Conservation (phyloP, 73 alveolate species). For the Urostyla sp. region DNA sequence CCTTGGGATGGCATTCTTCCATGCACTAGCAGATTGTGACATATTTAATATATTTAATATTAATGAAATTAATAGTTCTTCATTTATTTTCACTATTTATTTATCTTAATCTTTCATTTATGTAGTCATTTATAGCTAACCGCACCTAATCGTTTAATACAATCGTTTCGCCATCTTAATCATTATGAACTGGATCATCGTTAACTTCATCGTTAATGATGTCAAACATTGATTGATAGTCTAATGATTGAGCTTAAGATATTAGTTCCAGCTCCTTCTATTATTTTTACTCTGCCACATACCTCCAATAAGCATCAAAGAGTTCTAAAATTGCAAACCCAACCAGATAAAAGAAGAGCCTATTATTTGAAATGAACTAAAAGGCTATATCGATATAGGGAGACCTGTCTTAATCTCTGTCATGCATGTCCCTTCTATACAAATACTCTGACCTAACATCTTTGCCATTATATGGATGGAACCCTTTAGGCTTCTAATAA, state of each 20-base stretch:
- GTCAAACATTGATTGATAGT: not conserved
- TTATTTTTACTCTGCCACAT: not conserved
- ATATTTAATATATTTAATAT: not conserved
- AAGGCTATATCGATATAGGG: conserved; percentile 61
- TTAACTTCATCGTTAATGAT: conserved; percentile 24
- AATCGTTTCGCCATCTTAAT: not conserved
- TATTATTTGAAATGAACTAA: conserved; percentile 51
- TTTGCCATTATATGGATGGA: conserved; percentile 72
- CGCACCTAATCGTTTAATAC: not conserved
- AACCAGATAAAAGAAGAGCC: conserved; percentile 44
- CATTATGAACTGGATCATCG: conserved; percentile 18
- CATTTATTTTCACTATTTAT: not conserved
- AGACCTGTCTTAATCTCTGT: conserved; percentile 46
- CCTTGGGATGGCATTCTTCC: conserved; percentile 79
- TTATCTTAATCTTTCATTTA: conserved; percentile 21
- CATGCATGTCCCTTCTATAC: conserved; percentile 66
- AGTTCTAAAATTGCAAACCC: conserved; percentile 1
- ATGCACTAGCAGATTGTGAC: conserved; percentile 51
- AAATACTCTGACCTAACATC: conserved; percentile 69
- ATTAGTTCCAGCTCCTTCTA: conserved; percentile 23
- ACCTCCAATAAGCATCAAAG: not conserved
- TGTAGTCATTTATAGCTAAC: conserved; percentile 32
- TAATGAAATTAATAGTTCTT: not conserved
- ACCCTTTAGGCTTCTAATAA: conserved; percentile 73
- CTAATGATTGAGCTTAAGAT: not conserved